phyloP scores from a whole-genome alignment of 2,329 filamentous ascomycete genomes.

The Fusarium pseudocircinatum region DNA sequence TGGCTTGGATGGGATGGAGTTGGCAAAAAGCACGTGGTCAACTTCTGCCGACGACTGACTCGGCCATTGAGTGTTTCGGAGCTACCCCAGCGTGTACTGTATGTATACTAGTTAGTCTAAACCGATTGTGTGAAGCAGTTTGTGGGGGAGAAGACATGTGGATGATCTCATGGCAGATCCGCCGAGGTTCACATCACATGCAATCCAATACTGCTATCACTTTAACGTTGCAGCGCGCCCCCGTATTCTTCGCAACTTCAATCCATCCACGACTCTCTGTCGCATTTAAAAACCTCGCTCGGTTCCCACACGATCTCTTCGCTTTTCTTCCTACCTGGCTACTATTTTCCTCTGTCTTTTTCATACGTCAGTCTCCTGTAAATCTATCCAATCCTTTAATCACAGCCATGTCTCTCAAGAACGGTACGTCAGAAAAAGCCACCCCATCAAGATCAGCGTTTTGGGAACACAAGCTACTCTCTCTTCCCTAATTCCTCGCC shows the following conservation, averaged over 20 bases:
- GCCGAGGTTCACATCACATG: constrained; percentile 33
- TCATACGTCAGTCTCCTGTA: background rate
- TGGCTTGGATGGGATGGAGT: background rate
- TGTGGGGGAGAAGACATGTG: constrained; percentile 30
- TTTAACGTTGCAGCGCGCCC: background rate
- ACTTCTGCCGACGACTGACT: constrained; percentile 16
- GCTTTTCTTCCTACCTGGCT: background rate
- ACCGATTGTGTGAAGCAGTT: constrained; percentile 4
- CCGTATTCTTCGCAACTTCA: constrained; percentile 10
- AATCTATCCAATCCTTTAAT: background rate
- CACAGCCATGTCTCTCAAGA: constrained; percentile 75
- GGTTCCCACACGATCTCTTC: constrained; percentile 28
- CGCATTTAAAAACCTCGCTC: constrained; percentile 36
- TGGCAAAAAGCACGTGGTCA: constrained; percentile 32
- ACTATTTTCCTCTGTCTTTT: background rate
- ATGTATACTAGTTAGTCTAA: background rate
- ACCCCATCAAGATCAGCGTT: background rate
- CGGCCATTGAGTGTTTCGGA: constrained; percentile 9
- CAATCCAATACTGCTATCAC: background rate
- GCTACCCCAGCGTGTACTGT: constrained; percentile 4
- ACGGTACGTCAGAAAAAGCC: constrained; percentile 61
- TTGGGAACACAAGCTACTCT: background rate
- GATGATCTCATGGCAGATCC: constrained; percentile 29
- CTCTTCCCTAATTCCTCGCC: background rate
- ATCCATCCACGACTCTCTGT: constrained; percentile 11